Evolutionary conservation across 148 eudicot species (phyloP).

Genomic region (Agrostemma githago): DNA sequence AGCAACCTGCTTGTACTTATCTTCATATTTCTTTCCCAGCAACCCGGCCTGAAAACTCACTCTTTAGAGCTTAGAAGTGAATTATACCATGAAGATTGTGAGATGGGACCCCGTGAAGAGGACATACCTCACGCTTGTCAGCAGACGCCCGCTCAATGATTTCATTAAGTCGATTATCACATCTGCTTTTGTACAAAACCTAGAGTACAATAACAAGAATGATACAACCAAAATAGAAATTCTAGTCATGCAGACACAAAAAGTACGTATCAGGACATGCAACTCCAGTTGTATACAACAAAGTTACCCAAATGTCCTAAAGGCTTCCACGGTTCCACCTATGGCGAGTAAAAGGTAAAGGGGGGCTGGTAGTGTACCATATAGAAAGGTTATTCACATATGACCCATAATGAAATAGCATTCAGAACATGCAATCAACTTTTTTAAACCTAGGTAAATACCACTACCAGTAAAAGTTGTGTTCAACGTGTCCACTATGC

Average conservation of each 20-base stretch:
- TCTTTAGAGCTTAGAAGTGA: slow-evolving; percentile 5
- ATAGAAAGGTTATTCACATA: neutral
- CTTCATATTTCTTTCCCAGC: slow-evolving; percentile 91
- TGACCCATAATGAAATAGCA: neutral
- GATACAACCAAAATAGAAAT: neutral
- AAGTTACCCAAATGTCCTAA: neutral
- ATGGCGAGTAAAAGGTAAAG: neutral
- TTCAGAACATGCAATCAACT: neutral
- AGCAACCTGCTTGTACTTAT: slow-evolving; percentile 89
- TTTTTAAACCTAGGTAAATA: neutral
- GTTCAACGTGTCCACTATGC: neutral
- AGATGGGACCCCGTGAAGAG: neutral
- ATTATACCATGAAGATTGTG: slow-evolving; percentile 1
- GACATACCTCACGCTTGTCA: slow-evolving; percentile 86
- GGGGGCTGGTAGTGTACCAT: neutral
- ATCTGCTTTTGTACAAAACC: slow-evolving; percentile 94
- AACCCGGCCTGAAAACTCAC: slow-evolving; percentile 63
- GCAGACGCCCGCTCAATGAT: slow-evolving; percentile 94
- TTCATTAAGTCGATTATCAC: slow-evolving; percentile 97
- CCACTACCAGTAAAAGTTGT: neutral
- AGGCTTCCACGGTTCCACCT: neutral
- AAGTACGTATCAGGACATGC: neutral
- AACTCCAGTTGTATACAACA: neutral
- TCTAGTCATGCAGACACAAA: too few relatives aligned
- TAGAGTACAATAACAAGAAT: slow-evolving; percentile 23